Evolutionary conservation across 2,329 filamentous ascomycete genomes (phyloP).

Genomic region (Sclerotinia minor): DNA sequence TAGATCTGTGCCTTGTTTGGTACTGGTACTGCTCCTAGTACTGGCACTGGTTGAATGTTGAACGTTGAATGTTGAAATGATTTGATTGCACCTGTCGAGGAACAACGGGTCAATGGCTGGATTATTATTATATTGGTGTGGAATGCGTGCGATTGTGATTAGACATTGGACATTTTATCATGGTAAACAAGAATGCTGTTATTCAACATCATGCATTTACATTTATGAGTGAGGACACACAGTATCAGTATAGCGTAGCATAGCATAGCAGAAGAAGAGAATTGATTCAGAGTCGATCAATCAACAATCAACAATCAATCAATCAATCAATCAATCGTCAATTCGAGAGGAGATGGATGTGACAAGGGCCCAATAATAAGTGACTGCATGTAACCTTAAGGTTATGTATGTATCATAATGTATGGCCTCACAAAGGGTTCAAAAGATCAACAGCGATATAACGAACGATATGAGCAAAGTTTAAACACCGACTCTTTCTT

Average conservation of each 20-base stretch:
- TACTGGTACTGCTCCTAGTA: too few relatives aligned
- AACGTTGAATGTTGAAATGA: background rate
- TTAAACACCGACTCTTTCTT: background rate
- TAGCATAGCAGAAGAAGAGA: background rate
- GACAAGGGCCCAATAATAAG: background rate
- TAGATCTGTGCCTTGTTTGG: constrained; percentile 6
- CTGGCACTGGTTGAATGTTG: too few relatives aligned
- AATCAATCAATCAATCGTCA: too few relatives aligned
- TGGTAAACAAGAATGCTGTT: background rate
- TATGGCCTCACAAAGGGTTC: too few relatives aligned
- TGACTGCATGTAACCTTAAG: background rate
- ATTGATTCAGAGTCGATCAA: background rate
- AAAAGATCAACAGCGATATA: too few relatives aligned
- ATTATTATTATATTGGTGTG: background rate
- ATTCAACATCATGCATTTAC: background rate
- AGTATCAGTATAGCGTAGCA: too few relatives aligned
- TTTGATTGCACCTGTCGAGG: too few relatives aligned
- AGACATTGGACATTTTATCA: background rate
- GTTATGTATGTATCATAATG: background rate
- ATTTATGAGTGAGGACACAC: too few relatives aligned
- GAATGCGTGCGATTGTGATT: constrained; percentile 1
- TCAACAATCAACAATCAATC: too few relatives aligned
- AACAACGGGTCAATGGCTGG: background rate
- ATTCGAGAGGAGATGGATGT: background rate
- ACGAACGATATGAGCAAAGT: background rate